These are phyloP conservation scores for Scedosporium apiospermum DNA, from an alignment of 2,329 filamentous ascomycete species.

Conservation along the genomic window DNA sequence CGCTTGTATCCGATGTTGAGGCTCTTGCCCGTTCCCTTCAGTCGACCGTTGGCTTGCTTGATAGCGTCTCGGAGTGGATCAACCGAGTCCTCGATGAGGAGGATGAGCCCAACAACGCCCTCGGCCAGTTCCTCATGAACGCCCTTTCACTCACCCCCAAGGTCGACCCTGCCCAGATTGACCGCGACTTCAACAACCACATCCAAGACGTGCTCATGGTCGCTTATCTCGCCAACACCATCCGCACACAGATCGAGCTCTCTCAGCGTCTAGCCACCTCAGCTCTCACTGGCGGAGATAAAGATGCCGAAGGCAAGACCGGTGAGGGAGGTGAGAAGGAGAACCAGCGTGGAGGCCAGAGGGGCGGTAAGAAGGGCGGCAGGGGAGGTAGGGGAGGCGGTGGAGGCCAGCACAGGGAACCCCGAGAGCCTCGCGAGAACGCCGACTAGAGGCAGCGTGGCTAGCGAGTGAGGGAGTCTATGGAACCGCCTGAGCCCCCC, in stretches of 20 bases:
- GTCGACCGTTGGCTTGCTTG: constrained; percentile 80
- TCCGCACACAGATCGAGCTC: constrained; percentile 96
- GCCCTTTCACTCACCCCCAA: constrained; percentile 88
- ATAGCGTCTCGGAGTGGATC: constrained; percentile 86
- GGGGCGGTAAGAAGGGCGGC: constrained; percentile 41
- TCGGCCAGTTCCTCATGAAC: constrained; percentile 94
- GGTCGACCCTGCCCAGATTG: constrained; percentile 82
- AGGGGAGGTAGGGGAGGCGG: constrained; percentile 21
- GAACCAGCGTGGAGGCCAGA: constrained; percentile 38
- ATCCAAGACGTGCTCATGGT: constrained; percentile 98
- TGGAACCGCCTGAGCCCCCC: background rate
- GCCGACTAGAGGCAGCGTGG: background rate
- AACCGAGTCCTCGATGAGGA: constrained; percentile 92
- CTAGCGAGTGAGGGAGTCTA: background rate
- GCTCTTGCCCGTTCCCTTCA: constrained; percentile 76
- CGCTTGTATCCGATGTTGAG: constrained; percentile 81
- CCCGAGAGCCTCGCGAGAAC: constrained; percentile 18
- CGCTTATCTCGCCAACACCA: constrained; percentile 96
- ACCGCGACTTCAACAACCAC: constrained; percentile 99
- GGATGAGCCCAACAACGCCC: constrained; percentile 74
- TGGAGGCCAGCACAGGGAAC: constrained; percentile 42
- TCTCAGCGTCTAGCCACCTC: constrained; percentile 89
- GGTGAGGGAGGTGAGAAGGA: constrained; percentile 32
- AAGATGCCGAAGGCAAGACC: constrained; percentile 37
- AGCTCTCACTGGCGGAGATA: constrained; percentile 43